Conservation (phyloP, 495 filamentous ascomycete species). For the Emericellopsis terricola region DNA sequence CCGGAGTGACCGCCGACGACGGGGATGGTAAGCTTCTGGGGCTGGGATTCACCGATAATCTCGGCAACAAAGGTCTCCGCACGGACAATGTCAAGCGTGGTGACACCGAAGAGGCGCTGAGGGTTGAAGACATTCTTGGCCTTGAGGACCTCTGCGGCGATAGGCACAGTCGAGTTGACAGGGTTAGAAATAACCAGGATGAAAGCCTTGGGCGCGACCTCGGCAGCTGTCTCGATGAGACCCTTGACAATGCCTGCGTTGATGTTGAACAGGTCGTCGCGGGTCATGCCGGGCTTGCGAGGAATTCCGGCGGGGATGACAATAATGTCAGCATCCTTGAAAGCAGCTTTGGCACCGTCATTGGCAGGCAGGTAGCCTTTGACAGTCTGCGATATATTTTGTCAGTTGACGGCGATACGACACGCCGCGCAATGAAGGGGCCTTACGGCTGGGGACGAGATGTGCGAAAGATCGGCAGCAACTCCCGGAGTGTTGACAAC, state of each 20-base stretch:
- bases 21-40: slow-evolving; percentile 64
- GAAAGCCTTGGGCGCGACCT: slow-evolving; percentile 78
- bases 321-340: slow-evolving; percentile 85
- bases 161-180: slow-evolving; percentile 96
- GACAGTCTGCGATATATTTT: slow-evolving; percentile 49
- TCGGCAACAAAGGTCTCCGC: slow-evolving; percentile 91
- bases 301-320: slow-evolving; percentile 97
- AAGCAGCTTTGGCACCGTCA: slow-evolving; percentile 71
- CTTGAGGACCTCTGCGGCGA: slow-evolving; percentile 93
- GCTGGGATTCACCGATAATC: slow-evolving; percentile 64
- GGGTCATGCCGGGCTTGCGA: slow-evolving; percentile 95
- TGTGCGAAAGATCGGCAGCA: slow-evolving; percentile 88
- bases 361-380: slow-evolving; percentile 78
- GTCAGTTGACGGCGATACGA: slow-evolving; percentile 1
- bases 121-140: slow-evolving; percentile 80
- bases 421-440: neutral
- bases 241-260: slow-evolving; percentile 89
- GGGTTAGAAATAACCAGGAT: slow-evolving; percentile 97
- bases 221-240: slow-evolving; percentile 67
- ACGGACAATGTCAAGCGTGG: slow-evolving; percentile 92
- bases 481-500: slow-evolving; percentile 97
- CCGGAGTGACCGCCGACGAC: slow-evolving; percentile 96
- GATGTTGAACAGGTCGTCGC: slow-evolving; percentile 98
- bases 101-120: slow-evolving; percentile 91
- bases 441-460: slow-evolving; percentile 70